phyloP scores from a whole-genome alignment of 352 stramenopile genomes.

The Phytophthora tubulina region DNA sequence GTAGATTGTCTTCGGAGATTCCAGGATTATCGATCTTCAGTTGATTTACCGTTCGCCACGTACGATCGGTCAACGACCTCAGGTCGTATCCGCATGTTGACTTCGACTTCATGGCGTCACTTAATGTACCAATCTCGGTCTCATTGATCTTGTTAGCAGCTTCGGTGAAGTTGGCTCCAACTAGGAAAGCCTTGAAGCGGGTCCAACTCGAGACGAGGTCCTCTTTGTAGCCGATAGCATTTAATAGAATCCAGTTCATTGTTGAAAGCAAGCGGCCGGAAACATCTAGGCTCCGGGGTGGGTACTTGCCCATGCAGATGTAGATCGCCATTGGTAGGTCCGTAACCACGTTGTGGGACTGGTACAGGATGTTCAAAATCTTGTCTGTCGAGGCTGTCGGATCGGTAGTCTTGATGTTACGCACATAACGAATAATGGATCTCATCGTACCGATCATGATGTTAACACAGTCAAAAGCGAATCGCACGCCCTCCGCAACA shows the following conservation, averaged over 20 bases:
- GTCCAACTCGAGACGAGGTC: conserved; percentile 30
- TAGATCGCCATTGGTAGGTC: conserved; percentile 55
- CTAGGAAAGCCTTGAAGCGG: conserved; percentile 39
- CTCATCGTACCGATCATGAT: conserved; percentile 39
- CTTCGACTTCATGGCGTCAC: conserved; percentile 37
- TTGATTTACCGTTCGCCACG: conserved; percentile 41
- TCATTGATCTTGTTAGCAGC: conserved; percentile 32
- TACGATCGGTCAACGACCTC: conserved; percentile 45
- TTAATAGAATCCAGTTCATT: conserved; percentile 40
- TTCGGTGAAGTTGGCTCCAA: conserved; percentile 21
- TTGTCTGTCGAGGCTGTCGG: conserved; percentile 49
- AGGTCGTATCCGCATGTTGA: conserved; percentile 47
- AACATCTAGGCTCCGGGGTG: conserved; percentile 29
- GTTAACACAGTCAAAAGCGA: conserved; percentile 49
- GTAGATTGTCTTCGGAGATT: conserved; percentile 46
- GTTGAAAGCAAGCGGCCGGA: conserved; percentile 38
- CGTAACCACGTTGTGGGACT: conserved; percentile 56
- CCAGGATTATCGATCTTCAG: conserved; percentile 38
- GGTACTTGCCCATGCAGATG: conserved; percentile 50
- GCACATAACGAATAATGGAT: conserved; percentile 28
- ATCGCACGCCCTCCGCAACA: conserved; percentile 38
- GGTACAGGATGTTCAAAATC: conserved; percentile 50
- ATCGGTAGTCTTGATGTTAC: conserved; percentile 34
- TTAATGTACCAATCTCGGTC: conserved; percentile 33
- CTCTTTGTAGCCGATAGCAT: conserved; percentile 41